Percentiles rank a stretch among this genome's conserved stretches.
These are phyloP conservation scores for Crepidotus variabilis DNA, from an alignment of 768 basidiomycete genomes.

Conservation along the genomic window DNA sequence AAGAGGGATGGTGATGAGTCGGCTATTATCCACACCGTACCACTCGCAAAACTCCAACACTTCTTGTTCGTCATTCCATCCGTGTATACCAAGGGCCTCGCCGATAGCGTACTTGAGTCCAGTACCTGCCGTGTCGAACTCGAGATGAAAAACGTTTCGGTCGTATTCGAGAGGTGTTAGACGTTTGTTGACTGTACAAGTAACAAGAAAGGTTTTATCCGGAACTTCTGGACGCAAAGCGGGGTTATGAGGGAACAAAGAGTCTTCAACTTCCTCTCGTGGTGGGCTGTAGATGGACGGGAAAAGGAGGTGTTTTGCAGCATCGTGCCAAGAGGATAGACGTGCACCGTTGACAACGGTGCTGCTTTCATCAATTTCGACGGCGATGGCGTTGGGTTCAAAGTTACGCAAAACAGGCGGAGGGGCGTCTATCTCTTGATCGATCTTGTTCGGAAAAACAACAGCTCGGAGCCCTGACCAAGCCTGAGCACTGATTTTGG, in stretches of 20 bases:
- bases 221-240: constrained; percentile 80
- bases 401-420: constrained; percentile 47
- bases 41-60: constrained; percentile 86
- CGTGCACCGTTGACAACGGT: constrained; percentile 58
- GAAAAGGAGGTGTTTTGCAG: constrained; percentile 87
- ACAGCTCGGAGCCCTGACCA: constrained; percentile 69
- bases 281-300: constrained; percentile 70
- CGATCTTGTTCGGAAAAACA: constrained; percentile 30
- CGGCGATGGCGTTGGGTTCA: constrained; percentile 71
- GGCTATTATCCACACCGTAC: constrained; percentile 84
- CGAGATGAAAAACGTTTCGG: constrained; percentile 98
- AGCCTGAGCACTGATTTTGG: constrained; percentile 50
- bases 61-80: constrained; percentile 93
- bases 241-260: constrained; percentile 55
- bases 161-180: constrained; percentile 95
- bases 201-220: constrained; percentile 91
- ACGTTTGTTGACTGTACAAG: constrained; percentile 90
- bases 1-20: constrained; percentile 79
- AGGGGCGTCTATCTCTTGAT: constrained; percentile 14
- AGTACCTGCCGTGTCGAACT: constrained; percentile 89
- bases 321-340: constrained; percentile 75
- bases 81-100: constrained; percentile 95
- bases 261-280: constrained; percentile 31
- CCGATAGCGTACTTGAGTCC: constrained; percentile 94
- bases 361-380: constrained; percentile 55